Evolutionary conservation across 306 rosid genomes (phyloP), one percentile per base, ranked within the genome.

Genomic region (Quercus aquifolioides): DNA sequence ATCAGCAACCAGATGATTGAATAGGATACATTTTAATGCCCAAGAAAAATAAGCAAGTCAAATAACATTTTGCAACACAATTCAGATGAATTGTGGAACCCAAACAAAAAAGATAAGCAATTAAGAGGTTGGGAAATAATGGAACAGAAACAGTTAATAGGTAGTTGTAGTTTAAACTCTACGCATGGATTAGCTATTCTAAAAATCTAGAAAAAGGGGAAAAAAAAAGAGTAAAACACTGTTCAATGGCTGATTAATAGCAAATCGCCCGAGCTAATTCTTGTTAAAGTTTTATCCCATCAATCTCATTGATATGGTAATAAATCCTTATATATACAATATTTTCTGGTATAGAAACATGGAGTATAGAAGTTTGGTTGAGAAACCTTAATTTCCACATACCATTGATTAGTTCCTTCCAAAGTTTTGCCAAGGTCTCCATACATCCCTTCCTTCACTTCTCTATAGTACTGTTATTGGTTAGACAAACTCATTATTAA

Each of bases 351-450:
- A 9, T 18, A 23, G 30, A 55, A 63, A 64, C 19, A 55, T 58
- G 77, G 35, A 65, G 49, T 52, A 52, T 4, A 21, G 31, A 38
- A 43, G 18, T 25, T 41, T 46, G 25, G 21, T 10, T 71, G 56
- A 25, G 67, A 77, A 79, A 3, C 31, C 31, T 25, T 17, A 11
- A 79, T 54, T 28, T 88, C 77, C 63, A 67, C 86, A 21, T 91
- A 93, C 97, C 99, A 95, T 49, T 86, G 87, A 63, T 95, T 91
- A 88, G 76, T 57, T 74, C 99, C 99, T 89, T 95, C 97, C 88
- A 93, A 86, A 31, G 85, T 12, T 87, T 93, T 93, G 55, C 97
- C 99, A 79, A 93, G 92, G 83, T 73, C 90, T 83, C 98, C 98
- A 74, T 91, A 90, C 94, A 86, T 87, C 80, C 92, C 96, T 55